phyloP scores from a whole-genome alignment of 2,329 filamentous ascomycete genomes.

The Eurotiales sp. region DNA sequence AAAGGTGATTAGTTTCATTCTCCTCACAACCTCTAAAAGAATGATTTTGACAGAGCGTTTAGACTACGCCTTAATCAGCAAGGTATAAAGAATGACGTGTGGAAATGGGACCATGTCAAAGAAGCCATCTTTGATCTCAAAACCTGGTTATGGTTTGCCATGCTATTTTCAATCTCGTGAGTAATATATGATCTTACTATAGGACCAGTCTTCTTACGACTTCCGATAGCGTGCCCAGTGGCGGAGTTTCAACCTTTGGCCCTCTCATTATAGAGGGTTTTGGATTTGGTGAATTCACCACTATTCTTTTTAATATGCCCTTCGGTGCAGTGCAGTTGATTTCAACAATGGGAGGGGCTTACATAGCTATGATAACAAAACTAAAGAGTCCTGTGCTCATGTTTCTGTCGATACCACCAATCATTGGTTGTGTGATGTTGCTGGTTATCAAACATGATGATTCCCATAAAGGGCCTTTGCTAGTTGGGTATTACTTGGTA shows the following conservation, averaged over 20 bases:
- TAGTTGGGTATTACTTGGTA: conserved; percentile 56
- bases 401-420: conserved; percentile 54
- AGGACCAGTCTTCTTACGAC: conserved; percentile 16
- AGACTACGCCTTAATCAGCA: conserved; percentile 49
- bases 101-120: conserved; percentile 52
- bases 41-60: too few relatives aligned
- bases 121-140: conserved; percentile 58
- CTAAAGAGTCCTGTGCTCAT: conserved; percentile 55
- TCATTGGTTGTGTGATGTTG: conserved; percentile 54
- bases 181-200: too few relatives aligned
- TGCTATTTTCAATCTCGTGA: conserved; percentile 51
- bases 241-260: conserved; percentile 51
- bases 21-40: too few relatives aligned
- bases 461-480: conserved; percentile 39
- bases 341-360: conserved; percentile 57
- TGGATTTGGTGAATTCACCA: conserved; percentile 45
- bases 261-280: conserved; percentile 57
- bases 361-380: conserved; percentile 51
- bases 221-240: conserved; percentile 33
- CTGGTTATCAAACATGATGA: conserved; percentile 47
- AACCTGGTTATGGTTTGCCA: conserved; percentile 55
- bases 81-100: conserved; percentile 39
- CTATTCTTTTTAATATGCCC: conserved; percentile 57
- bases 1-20: too few relatives aligned
- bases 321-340: conserved; percentile 60